Evolutionary conservation across 495 filamentous ascomycete genomes (phyloP).

Genomic region (Filosporella fistucella): DNA sequence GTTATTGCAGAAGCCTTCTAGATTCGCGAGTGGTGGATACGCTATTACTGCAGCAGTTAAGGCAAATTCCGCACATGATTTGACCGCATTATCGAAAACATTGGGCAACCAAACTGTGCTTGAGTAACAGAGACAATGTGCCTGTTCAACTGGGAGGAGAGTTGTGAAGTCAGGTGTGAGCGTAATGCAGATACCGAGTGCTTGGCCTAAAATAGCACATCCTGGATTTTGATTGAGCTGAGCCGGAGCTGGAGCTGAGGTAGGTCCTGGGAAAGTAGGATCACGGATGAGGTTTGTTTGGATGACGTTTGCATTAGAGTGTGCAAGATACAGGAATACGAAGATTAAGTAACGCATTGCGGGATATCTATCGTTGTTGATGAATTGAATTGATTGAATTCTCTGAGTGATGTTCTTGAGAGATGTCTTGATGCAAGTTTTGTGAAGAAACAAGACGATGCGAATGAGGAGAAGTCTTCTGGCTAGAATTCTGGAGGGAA

Average conservation of each 20-base stretch:
- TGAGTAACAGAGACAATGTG: slow-evolving; percentile 20
- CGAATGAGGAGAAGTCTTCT: too few species aligned
- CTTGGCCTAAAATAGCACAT: slow-evolving; percentile 12
- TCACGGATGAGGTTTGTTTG: background rate
- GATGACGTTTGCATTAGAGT: slow-evolving; percentile 1
- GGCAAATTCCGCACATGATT: slow-evolving; percentile 16
- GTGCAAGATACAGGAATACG: background rate
- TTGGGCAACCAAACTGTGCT: slow-evolving; percentile 14
- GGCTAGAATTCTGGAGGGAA: too few species aligned
- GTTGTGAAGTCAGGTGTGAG: slow-evolving; percentile 18
- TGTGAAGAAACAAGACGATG: too few species aligned
- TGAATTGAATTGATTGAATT: too few species aligned
- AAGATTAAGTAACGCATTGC: background rate
- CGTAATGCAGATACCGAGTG: slow-evolving; percentile 14
- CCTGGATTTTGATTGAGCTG: slow-evolving; percentile 2
- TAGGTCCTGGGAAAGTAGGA: background rate
- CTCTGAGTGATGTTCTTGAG: too few species aligned
- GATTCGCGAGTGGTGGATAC: slow-evolving; percentile 1
- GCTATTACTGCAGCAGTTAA: slow-evolving; percentile 7
- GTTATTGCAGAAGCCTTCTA: slow-evolving; percentile 16
- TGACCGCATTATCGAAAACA: slow-evolving; percentile 16
- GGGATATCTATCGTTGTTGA: too few species aligned
- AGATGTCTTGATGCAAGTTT: too few species aligned
- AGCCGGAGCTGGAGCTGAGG: background rate
- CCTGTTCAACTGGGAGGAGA: slow-evolving; percentile 12